Evolutionary conservation across 1,139 yeast species (phyloP), one percentile per base, ranked within the genome.

Genomic region (Yamadazyma kanchanaburiensis): DNA sequence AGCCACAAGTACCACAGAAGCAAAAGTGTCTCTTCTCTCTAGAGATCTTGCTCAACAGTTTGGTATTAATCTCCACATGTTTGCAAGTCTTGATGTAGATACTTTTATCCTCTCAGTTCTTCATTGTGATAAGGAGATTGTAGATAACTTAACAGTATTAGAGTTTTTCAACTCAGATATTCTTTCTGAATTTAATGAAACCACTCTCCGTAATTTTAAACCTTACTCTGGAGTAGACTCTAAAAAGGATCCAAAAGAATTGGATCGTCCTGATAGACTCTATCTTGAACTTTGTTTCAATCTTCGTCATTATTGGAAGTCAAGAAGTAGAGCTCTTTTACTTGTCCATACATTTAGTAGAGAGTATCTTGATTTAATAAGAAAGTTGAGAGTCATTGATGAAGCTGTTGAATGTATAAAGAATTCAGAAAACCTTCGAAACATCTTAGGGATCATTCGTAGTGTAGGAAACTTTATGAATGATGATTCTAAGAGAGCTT

Each of bases 381-480:
- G 64, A 28, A 86, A 85, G 48, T 58, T 89, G 32, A 70, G 75
- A 32, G 53, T 73, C 24, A 58, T 91, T 18, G 95, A 86, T 45
- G 70, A 67, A 25, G 95, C 94, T 0, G 69, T 79, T 30, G 69
- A 65, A 21, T 66, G 76, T 23, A 64, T 89, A n/a, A 63, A 68
- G 31, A 61, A 70, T 6, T 85, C 95, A 0, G 67, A 67, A n/a
- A 72, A 77, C 26, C 70, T 91, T 45, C 73, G 77, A 40, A 72
- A 74, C 35, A 73, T 89, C 7, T 64, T 91, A 34, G 82, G 81
- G 27, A 74, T 91, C 24, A 85, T 91, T 31, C 70, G 88, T 41
- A 81, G 83, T 12, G 80, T 91, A 37, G 98, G 97, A 14, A 91
- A 91, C 50, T 88, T 80, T 49, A 91, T 91, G 97, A 91, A 91